Evolutionary conservation across 78 protist species (phyloP), one percentile per base, ranked within the genome.

Genomic region (Dictyostelium capitatum): DNA sequence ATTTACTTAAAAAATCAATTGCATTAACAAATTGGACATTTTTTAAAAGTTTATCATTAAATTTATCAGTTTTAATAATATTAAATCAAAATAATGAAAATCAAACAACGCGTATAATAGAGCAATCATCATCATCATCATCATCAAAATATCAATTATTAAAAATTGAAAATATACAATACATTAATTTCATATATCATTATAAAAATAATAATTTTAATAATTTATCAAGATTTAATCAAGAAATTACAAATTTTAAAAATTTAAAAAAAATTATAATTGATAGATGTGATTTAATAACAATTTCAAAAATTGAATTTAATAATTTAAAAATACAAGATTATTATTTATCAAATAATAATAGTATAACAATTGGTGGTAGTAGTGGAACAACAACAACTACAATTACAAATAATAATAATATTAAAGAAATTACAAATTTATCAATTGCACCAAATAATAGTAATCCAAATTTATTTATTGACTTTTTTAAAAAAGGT

Each of bases 391-490:
- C n/a, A n/a, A n/a, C n/a, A n/a, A n/a, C n/a, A n/a, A n/a, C n/a
- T 48, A 48, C 8, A 48, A 9, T 5, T 9, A 48, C 53, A 48
- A 65, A 32, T 65, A 65, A 10, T 1, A 65, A 37, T 37, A 37
- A 30, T 65, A 19, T 65, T 2, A 65, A 65, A 65, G 73, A 65
- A 25, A 65, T 65, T 30, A 25, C 73, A 59, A 59, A 59, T 59
- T 23, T 59, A 59, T 59, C 69, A 9, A 59, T 59, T n/a, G 69
- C 69, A n/a, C 69, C 69, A 59, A 59, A 59, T 59, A 59, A 59
- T 59, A 37, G 43, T 37, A 15, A 9, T 20, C 25, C 69, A 8
- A 59, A 12, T 59, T 59, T 59, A 23, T 23, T 59, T 23, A 59
- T 59, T 8, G 69, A 59, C 32, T 59, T 59, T 59, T 59, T 56